A percentile compares a stretch with the other conserved stretches of the same genome.
These are phyloP conservation scores for Dictyophora rubrovolvata DNA, from an alignment of 768 basidiomycete genomes.

Conservation along the genomic window DNA sequence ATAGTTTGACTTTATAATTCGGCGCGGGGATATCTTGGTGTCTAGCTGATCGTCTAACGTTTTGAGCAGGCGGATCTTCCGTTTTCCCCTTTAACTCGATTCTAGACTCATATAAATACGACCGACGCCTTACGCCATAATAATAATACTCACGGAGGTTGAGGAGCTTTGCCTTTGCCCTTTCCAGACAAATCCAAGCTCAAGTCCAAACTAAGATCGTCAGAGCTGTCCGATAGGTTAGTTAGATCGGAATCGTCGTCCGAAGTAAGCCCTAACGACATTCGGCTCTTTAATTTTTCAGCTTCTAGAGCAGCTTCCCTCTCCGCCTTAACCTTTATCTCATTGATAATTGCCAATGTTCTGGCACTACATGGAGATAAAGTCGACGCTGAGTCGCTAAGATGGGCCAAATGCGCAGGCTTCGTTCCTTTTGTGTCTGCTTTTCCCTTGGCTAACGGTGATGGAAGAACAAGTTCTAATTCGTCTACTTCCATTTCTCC, in stretches of 20 bases:
- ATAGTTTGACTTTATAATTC: background rate
- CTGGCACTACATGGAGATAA: background rate
- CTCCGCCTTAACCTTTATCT: slow-evolving; percentile 7
- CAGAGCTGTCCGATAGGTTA: background rate
- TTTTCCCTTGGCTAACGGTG: background rate
- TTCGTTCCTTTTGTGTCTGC: background rate
- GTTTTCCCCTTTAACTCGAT: background rate
- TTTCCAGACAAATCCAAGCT: background rate
- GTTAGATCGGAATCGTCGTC: slow-evolving; percentile 1
- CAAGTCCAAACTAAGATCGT: background rate
- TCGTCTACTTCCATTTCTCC: background rate
- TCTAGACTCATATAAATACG: background rate
- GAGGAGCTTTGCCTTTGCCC: background rate
- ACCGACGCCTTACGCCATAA: background rate
- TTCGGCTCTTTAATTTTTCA: background rate
- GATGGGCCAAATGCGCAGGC: background rate
- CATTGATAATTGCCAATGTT: background rate
- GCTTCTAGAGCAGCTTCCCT: background rate
- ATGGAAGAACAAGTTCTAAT: background rate
- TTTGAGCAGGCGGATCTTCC: background rate
- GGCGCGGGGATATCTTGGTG: slow-evolving; percentile 1
- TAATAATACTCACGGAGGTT: background rate
- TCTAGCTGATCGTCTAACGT: slow-evolving; percentile 2
- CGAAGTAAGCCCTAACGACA: background rate
- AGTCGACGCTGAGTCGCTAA: no score